phyloP scores from a whole-genome alignment of 2,329 filamentous ascomycete genomes.

The Spiromastix sp. region DNA sequence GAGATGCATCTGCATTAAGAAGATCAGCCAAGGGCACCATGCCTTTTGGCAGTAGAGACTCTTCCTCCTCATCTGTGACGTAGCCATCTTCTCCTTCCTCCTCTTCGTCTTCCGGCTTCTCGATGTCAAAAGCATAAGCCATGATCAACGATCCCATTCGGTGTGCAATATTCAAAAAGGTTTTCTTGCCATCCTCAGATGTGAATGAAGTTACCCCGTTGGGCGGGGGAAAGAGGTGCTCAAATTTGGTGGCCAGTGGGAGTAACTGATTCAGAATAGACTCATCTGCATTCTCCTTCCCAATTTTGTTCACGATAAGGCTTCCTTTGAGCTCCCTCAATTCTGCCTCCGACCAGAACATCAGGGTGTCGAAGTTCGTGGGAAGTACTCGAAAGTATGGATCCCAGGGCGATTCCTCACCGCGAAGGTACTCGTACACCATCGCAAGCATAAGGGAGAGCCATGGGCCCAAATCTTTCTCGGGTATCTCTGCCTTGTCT shows the following conservation, averaged over 20 bases:
- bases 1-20: slow-evolving; percentile 74
- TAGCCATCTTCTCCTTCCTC: slow-evolving; percentile 43
- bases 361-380: slow-evolving; percentile 64
- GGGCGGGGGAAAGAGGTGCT: slow-evolving; percentile 31
- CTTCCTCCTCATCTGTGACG: slow-evolving; percentile 54
- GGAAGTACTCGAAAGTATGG: slow-evolving; percentile 71
- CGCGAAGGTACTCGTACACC: slow-evolving; percentile 60
- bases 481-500: slow-evolving; percentile 44
- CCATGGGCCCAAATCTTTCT: slow-evolving; percentile 41
- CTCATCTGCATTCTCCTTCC: slow-evolving; percentile 58
- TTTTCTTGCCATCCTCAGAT: slow-evolving; percentile 30
- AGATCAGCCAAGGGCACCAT: slow-evolving; percentile 90
- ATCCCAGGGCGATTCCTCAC: slow-evolving; percentile 58
- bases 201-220: slow-evolving; percentile 31
- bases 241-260: slow-evolving; percentile 38
- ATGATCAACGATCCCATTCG: slow-evolving; percentile 82
- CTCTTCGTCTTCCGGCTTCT: slow-evolving; percentile 46
- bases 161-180: slow-evolving; percentile 53
- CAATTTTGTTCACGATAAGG: slow-evolving; percentile 65
- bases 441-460: slow-evolving; percentile 62
- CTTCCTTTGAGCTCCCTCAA: slow-evolving; percentile 65
- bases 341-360: slow-evolving; percentile 74
- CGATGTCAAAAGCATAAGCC: slow-evolving; percentile 84
- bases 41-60: slow-evolving; percentile 55
- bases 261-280: slow-evolving; percentile 52